Evolutionary conservation across 2,329 filamentous ascomycete species (phyloP), one percentile per base, ranked within the genome.

Genomic region (Arthrobotrys musiformis): DNA sequence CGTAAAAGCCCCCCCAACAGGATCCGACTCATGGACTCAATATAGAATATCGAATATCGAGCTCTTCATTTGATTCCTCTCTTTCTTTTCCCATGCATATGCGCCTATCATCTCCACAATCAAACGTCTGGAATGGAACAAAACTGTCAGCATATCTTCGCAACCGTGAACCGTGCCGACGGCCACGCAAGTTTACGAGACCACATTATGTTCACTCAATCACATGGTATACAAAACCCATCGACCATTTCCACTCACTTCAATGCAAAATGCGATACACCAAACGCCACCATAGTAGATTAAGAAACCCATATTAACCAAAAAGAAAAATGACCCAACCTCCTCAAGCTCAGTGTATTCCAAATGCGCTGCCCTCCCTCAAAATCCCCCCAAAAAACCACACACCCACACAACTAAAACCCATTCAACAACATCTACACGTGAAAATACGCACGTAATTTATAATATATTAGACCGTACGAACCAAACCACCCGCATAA

Each of bases 361-460:
- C 28, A 56, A 56, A 56, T 33, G 7, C 8, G 4, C 22, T 17
- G 7, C 8, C 8, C 22, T 17, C n/a, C 26, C 35, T 35, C 13
- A 11, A 33, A 54, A 11, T 17, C n/a, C n/a, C n/a, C n/a, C n/a
- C n/a, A n/a, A n/a, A n/a, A n/a, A n/a, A n/a, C n/a, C n/a, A n/a
- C n/a, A n/a, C n/a, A n/a, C n/a, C n/a, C n/a, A n/a, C 26, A 19
- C 1, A 17, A 11, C 6, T n/a, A 33, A 19, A 52, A 52, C 4
- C 3, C 13, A n/a, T 4, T 2, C 19, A 52, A 30, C 13, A 17
- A 8, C 17, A n/a, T 17, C 15, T 33, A 44, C 64, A 69, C 37
- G 64, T 69, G 64, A 69, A 69, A 69, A 35, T 40, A 28, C 17
- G 52, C 52, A 69, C 64, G 64, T 50, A 69, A 56, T 56, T n/a